phyloP scores from a whole-genome alignment of 2,329 filamentous ascomycete genomes.

The Albophoma yamanashiensis region DNA sequence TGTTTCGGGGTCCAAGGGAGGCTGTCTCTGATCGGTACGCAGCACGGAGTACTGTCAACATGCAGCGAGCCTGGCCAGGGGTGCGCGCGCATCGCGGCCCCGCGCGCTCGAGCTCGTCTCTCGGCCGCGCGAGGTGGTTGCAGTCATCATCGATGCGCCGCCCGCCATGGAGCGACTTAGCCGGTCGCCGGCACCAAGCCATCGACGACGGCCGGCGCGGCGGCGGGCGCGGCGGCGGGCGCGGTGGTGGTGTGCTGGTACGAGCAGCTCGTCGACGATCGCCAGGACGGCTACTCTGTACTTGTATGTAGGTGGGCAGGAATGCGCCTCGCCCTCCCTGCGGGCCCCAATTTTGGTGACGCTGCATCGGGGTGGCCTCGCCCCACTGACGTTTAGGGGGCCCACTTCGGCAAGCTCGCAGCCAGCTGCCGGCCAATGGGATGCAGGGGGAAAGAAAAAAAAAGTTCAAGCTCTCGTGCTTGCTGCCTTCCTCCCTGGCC shows the following conservation, averaged over 20 bases:
- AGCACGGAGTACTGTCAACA: background rate
- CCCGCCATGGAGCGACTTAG: too few species aligned
- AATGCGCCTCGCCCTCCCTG: conserved; percentile 5
- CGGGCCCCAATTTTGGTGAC: conserved; percentile 6
- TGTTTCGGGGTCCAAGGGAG: background rate
- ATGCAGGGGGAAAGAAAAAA: conserved; percentile 20
- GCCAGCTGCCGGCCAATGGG: conserved; percentile 21
- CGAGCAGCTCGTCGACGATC: background rate
- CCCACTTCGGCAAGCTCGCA: conserved; percentile 25
- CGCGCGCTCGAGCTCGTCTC: background rate
- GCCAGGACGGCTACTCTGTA: too few species aligned
- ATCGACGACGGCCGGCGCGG: too few species aligned
- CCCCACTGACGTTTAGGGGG: conserved; percentile 20
- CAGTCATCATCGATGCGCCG: background rate
- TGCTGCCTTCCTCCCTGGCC: conserved; percentile 13
- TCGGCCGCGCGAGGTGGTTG: background rate
- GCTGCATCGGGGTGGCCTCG: conserved; percentile 6
- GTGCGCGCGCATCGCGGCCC: background rate
- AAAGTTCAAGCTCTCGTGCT: conserved; percentile 26
- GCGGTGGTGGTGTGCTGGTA: background rate
- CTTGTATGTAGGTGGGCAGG: too few species aligned
- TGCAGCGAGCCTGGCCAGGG: too few species aligned
- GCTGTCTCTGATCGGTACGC: background rate
- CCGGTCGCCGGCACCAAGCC: background rate
- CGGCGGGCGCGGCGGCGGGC: too few species aligned